phyloP scores from a whole-genome alignment of 1,284 basidiomycete species.

The Inonotus hispidus region DNA sequence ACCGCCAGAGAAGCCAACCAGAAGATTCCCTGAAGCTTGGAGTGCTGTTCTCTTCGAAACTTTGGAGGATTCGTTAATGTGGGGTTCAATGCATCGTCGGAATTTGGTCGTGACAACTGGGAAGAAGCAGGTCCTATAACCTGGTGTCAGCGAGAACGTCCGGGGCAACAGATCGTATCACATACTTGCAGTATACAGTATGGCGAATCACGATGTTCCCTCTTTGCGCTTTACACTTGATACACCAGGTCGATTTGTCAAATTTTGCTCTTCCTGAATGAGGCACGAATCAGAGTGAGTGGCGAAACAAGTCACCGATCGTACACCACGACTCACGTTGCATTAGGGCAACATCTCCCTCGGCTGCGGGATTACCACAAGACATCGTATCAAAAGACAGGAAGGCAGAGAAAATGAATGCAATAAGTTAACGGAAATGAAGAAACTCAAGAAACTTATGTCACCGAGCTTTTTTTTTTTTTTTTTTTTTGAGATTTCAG shows the following conservation, averaged over 20 bases:
- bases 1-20: slow-evolving; percentile 69
- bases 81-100: slow-evolving; percentile 58
- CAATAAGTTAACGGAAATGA: neutral
- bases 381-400: slow-evolving; percentile 16
- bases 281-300: neutral
- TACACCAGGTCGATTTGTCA: slow-evolving; percentile 58
- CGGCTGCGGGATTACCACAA: slow-evolving; percentile 20
- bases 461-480: no score
- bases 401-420: neutral
- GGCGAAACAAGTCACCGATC: neutral
- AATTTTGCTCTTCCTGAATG: slow-evolving; percentile 53
- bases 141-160: neutral
- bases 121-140: slow-evolving; percentile 58
- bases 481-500: no score
- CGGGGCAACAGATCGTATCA: neutral
- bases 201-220: slow-evolving; percentile 73
- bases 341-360: slow-evolving; percentile 18
- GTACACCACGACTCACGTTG: slow-evolving; percentile 17
- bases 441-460: neutral
- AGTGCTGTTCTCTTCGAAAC: slow-evolving; percentile 45
- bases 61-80: slow-evolving; percentile 48
- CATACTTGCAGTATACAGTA: slow-evolving; percentile 78
- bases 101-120: slow-evolving; percentile 59
- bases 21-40: slow-evolving; percentile 60
- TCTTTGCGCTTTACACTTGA: slow-evolving; percentile 59